Evolutionary conservation across 345 rosid genomes (phyloP), one percentile per base, ranked within the genome.

Genomic region (Salix purpurea): DNA sequence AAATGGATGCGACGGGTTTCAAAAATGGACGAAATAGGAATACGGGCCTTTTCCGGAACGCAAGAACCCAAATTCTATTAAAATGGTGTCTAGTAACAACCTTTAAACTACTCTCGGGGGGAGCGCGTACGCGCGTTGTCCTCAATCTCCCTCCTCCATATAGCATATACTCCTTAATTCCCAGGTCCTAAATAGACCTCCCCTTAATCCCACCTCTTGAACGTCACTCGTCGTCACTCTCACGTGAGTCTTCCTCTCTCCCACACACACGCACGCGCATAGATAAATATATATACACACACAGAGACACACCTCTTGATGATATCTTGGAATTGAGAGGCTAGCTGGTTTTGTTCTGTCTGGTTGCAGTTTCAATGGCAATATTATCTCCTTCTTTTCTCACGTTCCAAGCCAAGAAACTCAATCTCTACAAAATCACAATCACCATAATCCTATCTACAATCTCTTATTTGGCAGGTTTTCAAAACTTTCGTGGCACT

Each of bases 381-480:
- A n/a, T 56, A 14, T 15, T 67, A 28, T 28, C 70, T 0, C 19
- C 66, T 5, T 58, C 74, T 24, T 36, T n/a, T 24, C 37, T 42
- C 13, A 1, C 70, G 2, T 80, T 85, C 64, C 84, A 76, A 71
- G 46, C 91, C 37, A 94, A 81, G 78, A 84, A 73, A 65, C 28
- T 85, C 70, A 91, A 81, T 70, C 85, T 92, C 10, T 88, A 78
- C 58, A 91, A 69, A 79, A 24, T 80, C 76, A 79, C 86, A 28
- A 61, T 87, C 7, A 54, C 80, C 5, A 46, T 87, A 16, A 73
- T 91, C 60, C 86, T 89, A 54, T 92, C 90, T 71, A 64, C 88
- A 42, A 67, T 86, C 21, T 89, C 83, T 81, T 94, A 92, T 77
- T 58, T 90, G 9, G 65, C 81, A 44, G 98, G 94, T 0, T 44